A percentile compares a stretch with the other conserved stretches of the same genome.
phyloP scores from a whole-genome alignment of 169 alveolate species.

The Babesia sp. region DNA sequence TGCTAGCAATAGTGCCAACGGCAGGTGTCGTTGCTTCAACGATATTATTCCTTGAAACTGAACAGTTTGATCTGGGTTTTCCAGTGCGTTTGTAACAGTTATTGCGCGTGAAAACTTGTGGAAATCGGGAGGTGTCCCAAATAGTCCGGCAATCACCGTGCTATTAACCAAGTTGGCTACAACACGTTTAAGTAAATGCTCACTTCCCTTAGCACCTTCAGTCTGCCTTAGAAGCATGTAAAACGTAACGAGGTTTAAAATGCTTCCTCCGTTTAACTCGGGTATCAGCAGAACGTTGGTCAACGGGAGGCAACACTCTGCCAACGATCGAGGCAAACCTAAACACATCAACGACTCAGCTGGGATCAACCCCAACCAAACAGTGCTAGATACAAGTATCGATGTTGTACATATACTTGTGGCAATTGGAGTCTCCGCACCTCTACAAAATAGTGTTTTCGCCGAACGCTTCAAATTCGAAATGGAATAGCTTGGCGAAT shows the following conservation, averaged over 20 bases:
- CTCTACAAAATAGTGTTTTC: not conserved
- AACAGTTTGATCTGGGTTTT: constrained; percentile 24
- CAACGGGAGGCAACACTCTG: not conserved
- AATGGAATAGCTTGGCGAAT: not conserved
- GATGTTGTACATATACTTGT: constrained; percentile 16
- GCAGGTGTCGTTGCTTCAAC: constrained; percentile 40
- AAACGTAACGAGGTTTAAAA: constrained; percentile 22
- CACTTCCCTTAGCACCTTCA: constrained; percentile 15
- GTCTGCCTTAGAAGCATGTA: constrained; percentile 26
- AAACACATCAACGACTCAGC: not conserved
- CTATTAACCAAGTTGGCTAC: not conserved
- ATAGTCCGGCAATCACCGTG: not conserved
- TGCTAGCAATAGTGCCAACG: constrained; percentile 35
- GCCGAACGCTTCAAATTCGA: not conserved
- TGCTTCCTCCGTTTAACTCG: constrained; percentile 13
- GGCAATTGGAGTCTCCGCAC: constrained; percentile 36
- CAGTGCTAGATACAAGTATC: constrained; percentile 24
- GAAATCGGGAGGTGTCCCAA: constrained; percentile 26
- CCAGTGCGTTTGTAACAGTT: constrained; percentile 11
- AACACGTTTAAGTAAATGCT: constrained; percentile 13
- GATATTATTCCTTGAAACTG: constrained; percentile 21
- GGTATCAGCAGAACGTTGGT: constrained; percentile 31
- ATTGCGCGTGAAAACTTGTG: constrained; percentile 44
- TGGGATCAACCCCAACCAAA: constrained; percentile 34
- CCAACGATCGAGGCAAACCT: constrained; percentile 1